These are phyloP conservation scores for Prunus mira DNA, from an alignment of 306 rosid species.

Conservation along the genomic window DNA sequence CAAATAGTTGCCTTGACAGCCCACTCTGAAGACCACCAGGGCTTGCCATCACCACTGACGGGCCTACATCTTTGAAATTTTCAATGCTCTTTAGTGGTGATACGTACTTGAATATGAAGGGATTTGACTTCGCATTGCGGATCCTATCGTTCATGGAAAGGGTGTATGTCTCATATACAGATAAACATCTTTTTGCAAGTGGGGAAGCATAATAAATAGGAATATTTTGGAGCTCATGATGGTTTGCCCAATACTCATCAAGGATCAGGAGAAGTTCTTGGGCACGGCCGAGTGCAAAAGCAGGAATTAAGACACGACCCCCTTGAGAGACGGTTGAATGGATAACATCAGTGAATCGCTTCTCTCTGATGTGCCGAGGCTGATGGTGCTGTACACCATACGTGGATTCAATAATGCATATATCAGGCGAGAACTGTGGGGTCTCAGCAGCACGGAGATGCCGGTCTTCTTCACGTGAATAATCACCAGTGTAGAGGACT, in stretches of 20 bases:
- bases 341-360: constrained; percentile 85
- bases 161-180: constrained; percentile 91
- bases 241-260: constrained; percentile 94
- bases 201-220: constrained; percentile 98
- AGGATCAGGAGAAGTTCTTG: constrained; percentile 92
- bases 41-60: constrained; percentile 98
- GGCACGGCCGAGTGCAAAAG: constrained; percentile 90
- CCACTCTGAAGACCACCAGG: constrained; percentile 93
- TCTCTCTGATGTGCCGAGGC: constrained; percentile 80
- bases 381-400: constrained; percentile 96
- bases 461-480: constrained; percentile 94
- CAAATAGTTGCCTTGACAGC: constrained; percentile 81
- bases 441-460: constrained; percentile 98
- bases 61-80: constrained; percentile 77
- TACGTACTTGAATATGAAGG: constrained; percentile 73
- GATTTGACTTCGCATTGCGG: constrained; percentile 90
- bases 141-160: constrained; percentile 96
- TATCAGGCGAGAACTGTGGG: constrained; percentile 90
- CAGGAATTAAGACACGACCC: constrained; percentile 94
- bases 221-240: constrained; percentile 84
- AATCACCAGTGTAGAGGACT: constrained; percentile 93
- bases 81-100: constrained; percentile 86
- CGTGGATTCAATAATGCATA: constrained; percentile 93
- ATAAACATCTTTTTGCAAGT: constrained; percentile 84
- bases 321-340: constrained; percentile 91